Evolutionary conservation across 2,329 filamentous ascomycete species (phyloP), one percentile per base, ranked within the genome.

Genomic region (Chaetomium sp.): DNA sequence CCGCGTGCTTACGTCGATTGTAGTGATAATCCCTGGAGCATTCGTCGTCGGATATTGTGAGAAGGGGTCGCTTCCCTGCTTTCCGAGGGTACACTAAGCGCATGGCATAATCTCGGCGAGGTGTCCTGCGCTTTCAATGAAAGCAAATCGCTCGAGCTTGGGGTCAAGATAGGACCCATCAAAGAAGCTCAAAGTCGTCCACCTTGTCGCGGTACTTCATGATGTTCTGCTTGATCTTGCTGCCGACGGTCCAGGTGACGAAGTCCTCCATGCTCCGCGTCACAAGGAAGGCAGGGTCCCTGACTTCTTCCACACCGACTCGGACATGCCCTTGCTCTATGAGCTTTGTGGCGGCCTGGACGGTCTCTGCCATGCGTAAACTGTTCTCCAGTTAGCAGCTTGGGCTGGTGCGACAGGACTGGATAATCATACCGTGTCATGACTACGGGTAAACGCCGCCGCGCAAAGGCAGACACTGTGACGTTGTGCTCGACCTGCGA

Each of bases 151-250:
- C 13, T 53, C 19, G 27, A n/a, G 6, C 27, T 53, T 6, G 3
- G 4, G 27, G 12, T 23, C 45, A 47, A 27, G 25, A 53, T 31
- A n/a, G 16, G n/a, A 12, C 53, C 31, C n/a, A 55, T 86, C 77
- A 95, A 72, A 96, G 80, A 75, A 97, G 80, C 80, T 98, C 94
- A 74, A 96, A 98, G 79, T 98, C 94, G 79, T 98, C 94, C 78
- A 97, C 79, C 82, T 96, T 92, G 78, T 97, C 93, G 72, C 92
- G 87, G 76, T 97, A 98, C 79, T 91, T 92, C 86, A 97, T 89
- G 69, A 97, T 96, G 75, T 93, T 95, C 75, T 90, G 86, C 89
- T 96, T 97, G 77, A 98, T 93, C 90, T 97, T 97, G 78, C 92
- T 96, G 66, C 92, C 92, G 73, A 96, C 91, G 10, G 94, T 90